phyloP scores from a whole-genome alignment of 2,329 filamentous ascomycete genomes.

The Talaromyces verruculosus region DNA sequence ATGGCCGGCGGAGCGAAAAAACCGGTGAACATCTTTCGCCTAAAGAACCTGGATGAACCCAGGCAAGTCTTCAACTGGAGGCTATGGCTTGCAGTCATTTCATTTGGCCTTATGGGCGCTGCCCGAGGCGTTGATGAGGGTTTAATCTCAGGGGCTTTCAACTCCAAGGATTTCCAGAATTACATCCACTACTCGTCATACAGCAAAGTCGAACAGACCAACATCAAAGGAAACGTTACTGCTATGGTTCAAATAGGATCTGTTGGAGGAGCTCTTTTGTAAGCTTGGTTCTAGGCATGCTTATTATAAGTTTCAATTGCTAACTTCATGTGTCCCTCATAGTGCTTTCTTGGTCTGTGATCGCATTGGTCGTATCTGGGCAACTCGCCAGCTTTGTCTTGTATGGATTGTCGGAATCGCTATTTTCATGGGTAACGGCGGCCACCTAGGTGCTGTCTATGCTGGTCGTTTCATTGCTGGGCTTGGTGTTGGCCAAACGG shows the following conservation, averaged over 20 bases:
- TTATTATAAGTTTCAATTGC: constrained; percentile 36
- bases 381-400: constrained; percentile 58
- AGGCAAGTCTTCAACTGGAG: constrained; percentile 69
- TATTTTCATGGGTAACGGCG: constrained; percentile 60
- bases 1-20: constrained; percentile 49
- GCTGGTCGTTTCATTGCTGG: constrained; percentile 67
- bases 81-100: constrained; percentile 70
- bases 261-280: constrained; percentile 67
- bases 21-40: constrained; percentile 25
- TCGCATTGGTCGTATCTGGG: constrained; percentile 63
- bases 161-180: constrained; percentile 56
- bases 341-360: constrained; percentile 60
- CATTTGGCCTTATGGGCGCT: constrained; percentile 69
- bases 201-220: constrained; percentile 50
- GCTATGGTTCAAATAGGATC: constrained; percentile 81
- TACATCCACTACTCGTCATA: constrained; percentile 60
- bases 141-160: constrained; percentile 58
- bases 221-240: constrained; percentile 58
- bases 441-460: constrained; percentile 59
- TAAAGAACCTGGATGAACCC: constrained; percentile 52
- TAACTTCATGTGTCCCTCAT: constrained; percentile 34
- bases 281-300: constrained; percentile 34
- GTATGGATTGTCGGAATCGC: constrained; percentile 60
- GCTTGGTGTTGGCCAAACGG: constrained; percentile 65
- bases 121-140: constrained; percentile 73